phyloP scores from a whole-genome alignment of 495 filamentous ascomycete genomes.

The Elasticomyces elasticus region DNA sequence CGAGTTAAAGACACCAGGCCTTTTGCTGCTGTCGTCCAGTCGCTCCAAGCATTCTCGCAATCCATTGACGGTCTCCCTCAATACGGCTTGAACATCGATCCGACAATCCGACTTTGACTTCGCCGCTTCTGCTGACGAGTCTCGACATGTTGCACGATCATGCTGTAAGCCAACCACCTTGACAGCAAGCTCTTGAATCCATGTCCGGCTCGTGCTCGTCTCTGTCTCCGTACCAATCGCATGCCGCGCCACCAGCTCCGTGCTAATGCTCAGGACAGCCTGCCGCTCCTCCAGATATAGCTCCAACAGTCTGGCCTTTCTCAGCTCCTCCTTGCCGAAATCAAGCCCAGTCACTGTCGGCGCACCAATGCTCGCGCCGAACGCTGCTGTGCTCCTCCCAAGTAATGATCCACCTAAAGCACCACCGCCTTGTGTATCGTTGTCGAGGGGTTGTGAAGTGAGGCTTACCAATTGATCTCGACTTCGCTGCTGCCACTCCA shows the following conservation, averaged over 20 bases:
- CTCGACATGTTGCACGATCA: background rate
- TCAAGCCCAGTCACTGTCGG: background rate
- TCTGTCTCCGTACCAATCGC: background rate
- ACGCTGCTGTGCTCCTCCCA: background rate
- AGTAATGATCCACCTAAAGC: slow-evolving; percentile 36
- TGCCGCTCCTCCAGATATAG: slow-evolving; percentile 61
- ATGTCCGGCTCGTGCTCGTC: background rate
- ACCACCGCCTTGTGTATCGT: background rate
- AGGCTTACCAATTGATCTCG: background rate
- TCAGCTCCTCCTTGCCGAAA: slow-evolving; percentile 27
- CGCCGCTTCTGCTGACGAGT: background rate
- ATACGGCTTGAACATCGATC: background rate
- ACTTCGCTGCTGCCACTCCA: slow-evolving; percentile 70
- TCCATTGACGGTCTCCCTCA: slow-evolving; percentile 33
- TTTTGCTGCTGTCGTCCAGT: slow-evolving; percentile 42
- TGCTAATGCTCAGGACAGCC: slow-evolving; percentile 41
- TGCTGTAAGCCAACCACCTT: background rate
- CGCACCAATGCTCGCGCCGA: background rate
- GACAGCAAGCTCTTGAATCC: slow-evolving; percentile 9
- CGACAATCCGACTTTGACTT: background rate
- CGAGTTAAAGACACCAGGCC: slow-evolving; percentile 39
- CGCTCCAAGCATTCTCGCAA: slow-evolving; percentile 38
- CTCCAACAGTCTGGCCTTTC: slow-evolving; percentile 53
- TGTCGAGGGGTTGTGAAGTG: background rate
- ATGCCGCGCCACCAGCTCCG: slow-evolving; percentile 25